Evolutionary conservation across 192 early-diverging fungal genomes (phyloP), one percentile per base, ranked within the genome.

Genomic region (Backusella tarrabulga): DNA sequence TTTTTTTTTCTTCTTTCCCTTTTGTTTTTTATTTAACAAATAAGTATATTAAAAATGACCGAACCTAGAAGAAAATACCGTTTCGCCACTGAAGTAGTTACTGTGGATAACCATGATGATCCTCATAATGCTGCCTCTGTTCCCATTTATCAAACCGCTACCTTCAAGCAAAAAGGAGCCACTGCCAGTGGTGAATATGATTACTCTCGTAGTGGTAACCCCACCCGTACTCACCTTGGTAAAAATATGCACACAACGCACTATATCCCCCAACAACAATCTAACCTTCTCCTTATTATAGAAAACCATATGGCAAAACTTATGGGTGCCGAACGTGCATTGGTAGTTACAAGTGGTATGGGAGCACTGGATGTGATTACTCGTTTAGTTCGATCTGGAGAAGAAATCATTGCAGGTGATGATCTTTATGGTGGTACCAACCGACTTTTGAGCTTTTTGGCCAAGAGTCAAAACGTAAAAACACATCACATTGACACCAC

Each of bases 381-480:
- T 29, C 91, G 97, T 42, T 84, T 99, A 14, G 95, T 96, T 42
- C 92, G 93, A 81, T 74, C 88, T 6, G 96, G 95, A 41, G 94
- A 97, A 75, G 93, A 98, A 80, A 91, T 99, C 67, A 92, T 99
- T 84, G 93, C 96, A 4, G 97, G 97, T 29, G 93, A 97, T 81
- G 97, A 99, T 87, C 85, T 99, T 11, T 99, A 99, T 82, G 97
- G 97, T 71, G 97, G 94, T 35, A 98, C 97, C 72, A 97, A 99
- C 85, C 93, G 97, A 7, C 87, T 99, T 40, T 87, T 99, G n/a
- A 90, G 87, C 7, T 96, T 95, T 83, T 83, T 97, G 34, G 83
- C 90, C 15, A 93, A 90, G 71, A 91, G 92, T 76, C 91, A 88
- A 79, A 91, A 90, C 56, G 89, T 97, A 78, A 91, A 90, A 52